Conservation (phyloP, 2,329 filamentous ascomycete genomes). For the Periconia sp. region DNA sequence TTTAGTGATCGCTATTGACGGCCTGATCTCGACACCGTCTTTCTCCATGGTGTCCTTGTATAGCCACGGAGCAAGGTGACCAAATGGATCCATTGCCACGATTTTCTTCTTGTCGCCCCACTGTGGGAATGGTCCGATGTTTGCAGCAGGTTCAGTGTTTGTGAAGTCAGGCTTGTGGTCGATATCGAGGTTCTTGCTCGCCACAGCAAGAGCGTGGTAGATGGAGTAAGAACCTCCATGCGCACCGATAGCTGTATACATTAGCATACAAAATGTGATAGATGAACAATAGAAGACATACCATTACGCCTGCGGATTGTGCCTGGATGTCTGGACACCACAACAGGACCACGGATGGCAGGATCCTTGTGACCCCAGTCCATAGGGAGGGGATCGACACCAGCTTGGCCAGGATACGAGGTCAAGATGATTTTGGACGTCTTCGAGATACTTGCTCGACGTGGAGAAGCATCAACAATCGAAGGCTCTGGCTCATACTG, state of each 20-base stretch:
- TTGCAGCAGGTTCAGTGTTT: slow-evolving; percentile 89
- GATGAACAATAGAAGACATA: slow-evolving; percentile 42
- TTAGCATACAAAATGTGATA: slow-evolving; percentile 16
- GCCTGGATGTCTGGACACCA: slow-evolving; percentile 77
- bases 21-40: slow-evolving; percentile 83
- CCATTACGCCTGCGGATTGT: slow-evolving; percentile 84
- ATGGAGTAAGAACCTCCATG: slow-evolving; percentile 94
- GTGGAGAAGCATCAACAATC: slow-evolving; percentile 38
- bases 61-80: slow-evolving; percentile 84
- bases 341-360: slow-evolving; percentile 78
- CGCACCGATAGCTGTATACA: slow-evolving; percentile 65
- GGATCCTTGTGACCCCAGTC: slow-evolving; percentile 85
- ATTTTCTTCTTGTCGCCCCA: slow-evolving; percentile 94
- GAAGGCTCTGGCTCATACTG: slow-evolving; percentile 46
- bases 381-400: slow-evolving; percentile 88
- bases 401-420: slow-evolving; percentile 92
- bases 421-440: slow-evolving; percentile 72
- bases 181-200: slow-evolving; percentile 83
- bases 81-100: slow-evolving; percentile 94
- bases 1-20: slow-evolving; percentile 89
- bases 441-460: slow-evolving; percentile 52
- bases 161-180: slow-evolving; percentile 81
- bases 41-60: slow-evolving; percentile 80
- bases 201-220: slow-evolving; percentile 91
- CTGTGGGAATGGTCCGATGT: slow-evolving; percentile 86